These are phyloP conservation scores for Sphaerulina musiva DNA, from an alignment of 2,329 filamentous ascomycete species.

Conservation along the genomic window DNA sequence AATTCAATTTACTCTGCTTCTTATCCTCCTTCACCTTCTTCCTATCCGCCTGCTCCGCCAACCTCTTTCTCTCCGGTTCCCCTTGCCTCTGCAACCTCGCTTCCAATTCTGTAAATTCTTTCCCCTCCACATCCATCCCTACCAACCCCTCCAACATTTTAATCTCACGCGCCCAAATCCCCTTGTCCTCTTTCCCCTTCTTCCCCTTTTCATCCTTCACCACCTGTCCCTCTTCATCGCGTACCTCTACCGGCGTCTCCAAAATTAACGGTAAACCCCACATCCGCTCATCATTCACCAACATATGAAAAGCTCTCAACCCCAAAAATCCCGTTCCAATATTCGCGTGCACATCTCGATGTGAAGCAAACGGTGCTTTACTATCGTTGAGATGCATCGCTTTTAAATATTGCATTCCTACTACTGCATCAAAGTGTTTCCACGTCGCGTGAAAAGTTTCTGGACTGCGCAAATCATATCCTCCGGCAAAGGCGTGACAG, in stretches of 20 bases:
- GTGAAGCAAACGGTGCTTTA: constrained; percentile 76
- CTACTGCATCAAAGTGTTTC: constrained; percentile 64
- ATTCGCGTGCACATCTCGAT: constrained; percentile 87
- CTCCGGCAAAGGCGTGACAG: constrained; percentile 90
- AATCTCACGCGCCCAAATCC: constrained; percentile 88
- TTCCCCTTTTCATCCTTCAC: constrained; percentile 38
- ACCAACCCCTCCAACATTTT: constrained; percentile 86
- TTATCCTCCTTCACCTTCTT: constrained; percentile 57
- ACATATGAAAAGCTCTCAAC: constrained; percentile 78
- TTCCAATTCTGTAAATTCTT: constrained; percentile 64
- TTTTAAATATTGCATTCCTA: constrained; percentile 72
- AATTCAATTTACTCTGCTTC: constrained; percentile 36
- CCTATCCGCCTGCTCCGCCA: constrained; percentile 72
- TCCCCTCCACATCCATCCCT: constrained; percentile 69
- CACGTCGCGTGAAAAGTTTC: constrained; percentile 68
- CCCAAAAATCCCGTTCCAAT: constrained; percentile 94
- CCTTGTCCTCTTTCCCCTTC: constrained; percentile 62
- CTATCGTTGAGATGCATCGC: constrained; percentile 93
- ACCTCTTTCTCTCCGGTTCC: constrained; percentile 61
- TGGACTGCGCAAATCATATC: constrained; percentile 78
- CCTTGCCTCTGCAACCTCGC: constrained; percentile 61
- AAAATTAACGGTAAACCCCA: constrained; percentile 81
- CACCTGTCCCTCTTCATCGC: constrained; percentile 56
- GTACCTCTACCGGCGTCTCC: constrained; percentile 85
- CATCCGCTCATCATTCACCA: constrained; percentile 77